A percentile compares a stretch with the other conserved stretches of the same genome.
Evolutionary conservation across 176 grass and related monocot genomes (phyloP).

Genomic region (Carex parvula): DNA sequence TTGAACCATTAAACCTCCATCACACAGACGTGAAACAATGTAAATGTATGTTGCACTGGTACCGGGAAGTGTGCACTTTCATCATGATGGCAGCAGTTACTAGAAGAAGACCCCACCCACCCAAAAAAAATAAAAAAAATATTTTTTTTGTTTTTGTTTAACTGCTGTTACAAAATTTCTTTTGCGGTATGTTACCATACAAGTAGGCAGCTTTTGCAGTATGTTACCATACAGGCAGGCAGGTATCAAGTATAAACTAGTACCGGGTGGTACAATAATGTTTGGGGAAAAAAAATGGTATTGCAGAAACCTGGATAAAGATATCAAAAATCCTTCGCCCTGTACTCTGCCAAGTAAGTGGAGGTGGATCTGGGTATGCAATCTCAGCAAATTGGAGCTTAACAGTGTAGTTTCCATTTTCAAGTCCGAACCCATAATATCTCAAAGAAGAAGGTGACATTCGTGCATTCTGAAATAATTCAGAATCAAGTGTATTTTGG

Average conservation of each 20-base stretch:
- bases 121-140: neutral
- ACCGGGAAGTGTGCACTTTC: neutral
- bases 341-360: conserved; percentile 27
- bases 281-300: neutral
- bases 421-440: conserved; percentile 82
- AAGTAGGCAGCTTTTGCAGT: neutral
- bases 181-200: neutral
- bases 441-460: conserved; percentile 78
- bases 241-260: neutral
- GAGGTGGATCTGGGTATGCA: conserved; percentile 32
- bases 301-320: conserved; percentile 60
- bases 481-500: conserved; percentile 53
- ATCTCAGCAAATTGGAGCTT: conserved; percentile 78
- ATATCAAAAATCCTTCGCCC: conserved; percentile 84
- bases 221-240: neutral
- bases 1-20: neutral
- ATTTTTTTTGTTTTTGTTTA: neutral
- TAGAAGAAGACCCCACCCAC: neutral
- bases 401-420: conserved; percentile 92
- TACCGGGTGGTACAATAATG: neutral
- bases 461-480: conserved; percentile 68
- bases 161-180: neutral
- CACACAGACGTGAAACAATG: neutral
- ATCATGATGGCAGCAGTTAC: neutral
- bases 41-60: neutral